phyloP scores from a whole-genome alignment of 2,329 filamentous ascomycete genomes.

The Rasamsonia emersonii region DNA sequence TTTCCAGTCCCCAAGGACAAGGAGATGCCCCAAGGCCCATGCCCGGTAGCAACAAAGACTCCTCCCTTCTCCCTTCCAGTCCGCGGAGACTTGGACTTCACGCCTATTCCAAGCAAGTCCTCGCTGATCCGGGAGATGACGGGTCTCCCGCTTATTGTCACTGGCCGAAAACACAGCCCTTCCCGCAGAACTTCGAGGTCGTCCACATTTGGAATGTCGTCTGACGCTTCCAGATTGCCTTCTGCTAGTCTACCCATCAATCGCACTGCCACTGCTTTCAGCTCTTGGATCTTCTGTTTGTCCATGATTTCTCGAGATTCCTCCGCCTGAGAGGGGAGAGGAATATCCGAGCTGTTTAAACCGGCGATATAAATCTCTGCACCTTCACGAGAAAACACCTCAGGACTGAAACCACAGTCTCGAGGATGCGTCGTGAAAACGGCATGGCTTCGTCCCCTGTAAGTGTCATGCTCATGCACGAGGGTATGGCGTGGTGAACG shows the following conservation, averaged over 20 bases:
- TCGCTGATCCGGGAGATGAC: constrained; percentile 54
- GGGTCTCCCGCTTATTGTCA: constrained; percentile 55
- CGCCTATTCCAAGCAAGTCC: constrained; percentile 42
- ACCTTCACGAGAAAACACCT: constrained; percentile 59
- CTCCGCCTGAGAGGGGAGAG: constrained; percentile 49
- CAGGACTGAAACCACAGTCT: constrained; percentile 53
- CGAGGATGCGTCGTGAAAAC: constrained; percentile 55
- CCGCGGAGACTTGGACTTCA: constrained; percentile 32
- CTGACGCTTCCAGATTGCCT: constrained; percentile 7
- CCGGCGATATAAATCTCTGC: constrained; percentile 67
- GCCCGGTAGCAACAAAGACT: constrained; percentile 62
- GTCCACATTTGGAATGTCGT: constrained; percentile 28
- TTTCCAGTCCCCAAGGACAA: constrained; percentile 59
- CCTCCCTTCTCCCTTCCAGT: constrained; percentile 46
- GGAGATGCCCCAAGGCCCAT: constrained; percentile 68
- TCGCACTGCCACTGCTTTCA: constrained; percentile 24
- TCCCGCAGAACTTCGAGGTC: constrained; percentile 56
- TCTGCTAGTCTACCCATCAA: constrained; percentile 23
- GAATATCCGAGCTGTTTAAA: constrained; percentile 53
- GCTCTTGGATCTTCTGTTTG: constrained; percentile 26
- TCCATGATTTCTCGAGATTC: constrained; percentile 33
- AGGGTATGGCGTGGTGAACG: constrained; percentile 44
- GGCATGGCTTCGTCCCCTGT: constrained; percentile 52
- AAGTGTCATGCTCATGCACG: constrained; percentile 22
- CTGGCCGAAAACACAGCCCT: constrained; percentile 64